These are phyloP conservation scores for Naganishia albida DNA, from an alignment of 1,284 basidiomycete species.

Conservation along the genomic window DNA sequence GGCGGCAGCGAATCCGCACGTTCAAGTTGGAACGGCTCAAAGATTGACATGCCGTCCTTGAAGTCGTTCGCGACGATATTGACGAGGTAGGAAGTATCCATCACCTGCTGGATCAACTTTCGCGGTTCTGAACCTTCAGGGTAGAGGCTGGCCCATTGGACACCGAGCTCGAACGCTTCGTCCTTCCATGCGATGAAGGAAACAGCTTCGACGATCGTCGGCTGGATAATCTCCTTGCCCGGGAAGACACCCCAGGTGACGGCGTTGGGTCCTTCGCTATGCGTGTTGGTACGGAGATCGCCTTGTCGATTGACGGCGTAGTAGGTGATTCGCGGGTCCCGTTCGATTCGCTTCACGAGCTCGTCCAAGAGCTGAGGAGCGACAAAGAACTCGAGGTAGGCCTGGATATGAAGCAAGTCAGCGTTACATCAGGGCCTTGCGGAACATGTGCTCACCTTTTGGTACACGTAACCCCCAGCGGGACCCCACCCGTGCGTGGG, in stretches of 20 bases:
- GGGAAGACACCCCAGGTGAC: conserved; percentile 99
- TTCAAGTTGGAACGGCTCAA: conserved; percentile 70
- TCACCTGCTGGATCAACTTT: conserved; percentile 73
- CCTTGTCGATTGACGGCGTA: conserved; percentile 75
- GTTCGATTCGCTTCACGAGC: conserved; percentile 81
- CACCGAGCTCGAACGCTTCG: conserved; percentile 93
- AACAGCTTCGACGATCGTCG: conserved; percentile 92
- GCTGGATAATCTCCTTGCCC: conserved; percentile 95
- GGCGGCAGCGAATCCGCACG: conserved; percentile 33
- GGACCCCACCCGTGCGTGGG: conserved; percentile 93
- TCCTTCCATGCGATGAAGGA: conserved; percentile 63
- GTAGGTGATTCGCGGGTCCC: conserved; percentile 89
- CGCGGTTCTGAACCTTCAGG: conserved; percentile 73
- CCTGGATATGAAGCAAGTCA: conserved; percentile 58
- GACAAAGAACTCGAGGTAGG: conserved; percentile 97
- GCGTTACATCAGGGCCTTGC: not conserved
- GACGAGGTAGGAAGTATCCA: conserved; percentile 84
- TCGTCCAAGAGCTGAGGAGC: conserved; percentile 70
- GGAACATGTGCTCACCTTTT: conserved; percentile 68
- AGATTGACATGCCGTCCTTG: conserved; percentile 79
- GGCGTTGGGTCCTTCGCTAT: conserved; percentile 92
- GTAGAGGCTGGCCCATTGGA: conserved; percentile 90
- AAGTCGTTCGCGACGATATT: conserved; percentile 98
- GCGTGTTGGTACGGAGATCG: conserved; percentile 91
- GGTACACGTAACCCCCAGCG: conserved; percentile 84